phyloP scores from a whole-genome alignment of 768 basidiomycete species.

The Podaxis sp. region DNA sequence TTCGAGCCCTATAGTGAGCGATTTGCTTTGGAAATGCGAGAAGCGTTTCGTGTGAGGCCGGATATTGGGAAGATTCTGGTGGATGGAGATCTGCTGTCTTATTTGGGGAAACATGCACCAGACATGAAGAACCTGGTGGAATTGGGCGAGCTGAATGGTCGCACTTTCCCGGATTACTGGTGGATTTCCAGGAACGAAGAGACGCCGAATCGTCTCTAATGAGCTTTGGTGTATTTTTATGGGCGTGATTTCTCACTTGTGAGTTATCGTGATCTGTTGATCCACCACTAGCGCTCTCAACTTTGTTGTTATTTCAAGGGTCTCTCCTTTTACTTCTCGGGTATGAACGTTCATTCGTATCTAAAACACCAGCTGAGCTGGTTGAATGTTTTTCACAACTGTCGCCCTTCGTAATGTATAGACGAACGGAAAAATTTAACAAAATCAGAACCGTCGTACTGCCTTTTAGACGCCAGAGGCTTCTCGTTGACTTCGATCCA shows the following conservation, averaged over 20 bases:
- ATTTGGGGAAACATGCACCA: neutral
- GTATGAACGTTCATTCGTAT: no score
- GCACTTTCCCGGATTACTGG: conserved; percentile 8
- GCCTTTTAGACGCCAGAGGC: neutral
- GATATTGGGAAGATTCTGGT: neutral
- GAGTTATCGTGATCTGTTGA: neutral
- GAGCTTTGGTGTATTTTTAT: neutral
- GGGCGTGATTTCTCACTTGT: neutral
- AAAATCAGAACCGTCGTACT: neutral
- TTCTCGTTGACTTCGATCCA: neutral
- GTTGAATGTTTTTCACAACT: no score
- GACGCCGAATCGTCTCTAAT: conserved; percentile 5
- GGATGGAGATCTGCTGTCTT: neutral
- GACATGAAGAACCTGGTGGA: neutral
- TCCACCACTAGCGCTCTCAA: no score
- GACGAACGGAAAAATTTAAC: no score
- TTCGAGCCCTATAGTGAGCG: no score
- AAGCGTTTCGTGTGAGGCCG: neutral
- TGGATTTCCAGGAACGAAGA: conserved; percentile 1
- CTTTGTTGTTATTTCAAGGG: no score
- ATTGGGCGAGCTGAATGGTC: neutral
- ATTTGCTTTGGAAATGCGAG: neutral
- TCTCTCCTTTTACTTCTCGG: no score
- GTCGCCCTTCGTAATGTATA: no score
- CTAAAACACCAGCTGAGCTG: no score